phyloP scores from a whole-genome alignment of 1,284 basidiomycete genomes.

The Ustilago xerochloae region DNA sequence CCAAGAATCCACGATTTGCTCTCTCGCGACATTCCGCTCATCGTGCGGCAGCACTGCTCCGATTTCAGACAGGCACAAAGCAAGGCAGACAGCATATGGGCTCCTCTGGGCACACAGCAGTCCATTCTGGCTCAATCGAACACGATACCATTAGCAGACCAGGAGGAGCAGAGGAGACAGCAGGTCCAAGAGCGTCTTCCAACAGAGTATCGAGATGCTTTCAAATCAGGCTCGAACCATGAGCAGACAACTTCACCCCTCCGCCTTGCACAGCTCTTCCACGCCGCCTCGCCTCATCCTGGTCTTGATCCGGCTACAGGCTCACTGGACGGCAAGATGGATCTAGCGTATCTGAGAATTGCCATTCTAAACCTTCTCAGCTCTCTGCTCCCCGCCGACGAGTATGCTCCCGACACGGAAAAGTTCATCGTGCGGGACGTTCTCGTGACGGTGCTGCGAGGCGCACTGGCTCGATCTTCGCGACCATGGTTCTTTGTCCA shows the following conservation, averaged over 20 bases:
- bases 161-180: conserved; percentile 14
- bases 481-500: conserved; percentile 52
- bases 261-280: conserved; percentile 24
- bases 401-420: conserved; percentile 46
- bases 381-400: conserved; percentile 42
- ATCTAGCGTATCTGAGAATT: conserved; percentile 34
- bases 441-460: conserved; percentile 40
- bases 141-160: conserved; percentile 1
- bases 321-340: conserved; percentile 41
- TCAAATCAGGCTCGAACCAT: neutral
- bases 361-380: conserved; percentile 31
- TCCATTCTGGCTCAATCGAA: neutral
- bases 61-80: conserved; percentile 30
- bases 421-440: conserved; percentile 51
- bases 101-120: conserved; percentile 16
- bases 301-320: conserved; percentile 21
- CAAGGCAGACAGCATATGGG: conserved; percentile 31
- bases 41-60: conserved; percentile 37
- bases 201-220: neutral
- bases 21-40: conserved; percentile 40
- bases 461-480: conserved; percentile 27
- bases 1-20: conserved; percentile 30
- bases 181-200: conserved; percentile 10
- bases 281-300: conserved; percentile 32
- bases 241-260: conserved; percentile 3